A percentile compares a stretch with the other conserved stretches of the same genome.
These are phyloP conservation scores for Pseudozyma sp. DNA, from an alignment of 1,284 basidiomycete species.

Conservation along the genomic window DNA sequence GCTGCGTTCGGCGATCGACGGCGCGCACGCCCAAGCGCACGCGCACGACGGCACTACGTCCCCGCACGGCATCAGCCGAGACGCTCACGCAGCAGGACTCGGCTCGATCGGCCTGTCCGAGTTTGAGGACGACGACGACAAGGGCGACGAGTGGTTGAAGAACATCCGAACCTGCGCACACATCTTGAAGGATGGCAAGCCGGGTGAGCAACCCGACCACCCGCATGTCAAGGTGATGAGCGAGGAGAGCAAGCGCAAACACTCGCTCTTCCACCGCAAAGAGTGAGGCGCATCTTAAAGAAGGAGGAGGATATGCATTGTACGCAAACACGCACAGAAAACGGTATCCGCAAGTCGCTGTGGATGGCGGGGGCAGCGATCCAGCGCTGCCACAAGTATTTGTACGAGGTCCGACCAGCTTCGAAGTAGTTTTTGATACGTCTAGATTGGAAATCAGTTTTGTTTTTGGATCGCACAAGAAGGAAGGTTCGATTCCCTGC, in stretches of 20 bases:
- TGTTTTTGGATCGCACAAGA: neutral
- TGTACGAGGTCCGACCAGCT: conserved; percentile 5
- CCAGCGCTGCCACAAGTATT: neutral
- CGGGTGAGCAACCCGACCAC: conserved; percentile 61
- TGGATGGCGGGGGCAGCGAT: no score
- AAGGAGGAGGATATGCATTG: conserved; percentile 7
- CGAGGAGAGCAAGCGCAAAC: conserved; percentile 62
- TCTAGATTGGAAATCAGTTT: conserved; percentile 18
- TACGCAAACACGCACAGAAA: neutral
- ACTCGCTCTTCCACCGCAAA: conserved; percentile 61
- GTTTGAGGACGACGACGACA: conserved; percentile 68
- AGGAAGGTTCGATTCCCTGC: no score
- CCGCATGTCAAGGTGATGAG: conserved; percentile 60
- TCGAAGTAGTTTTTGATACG: neutral
- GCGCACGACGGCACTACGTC: conserved; percentile 25
- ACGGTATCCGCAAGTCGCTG: neutral
- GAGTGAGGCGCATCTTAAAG: conserved; percentile 17
- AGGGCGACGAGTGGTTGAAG: conserved; percentile 70
- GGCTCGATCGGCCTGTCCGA: conserved; percentile 52
- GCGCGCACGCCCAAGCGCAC: conserved; percentile 25
- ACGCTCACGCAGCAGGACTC: conserved; percentile 46
- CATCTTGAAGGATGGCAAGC: conserved; percentile 44
- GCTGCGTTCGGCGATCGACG: conserved; percentile 46
- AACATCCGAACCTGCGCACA: conserved; percentile 67
- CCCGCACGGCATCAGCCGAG: conserved; percentile 41